phyloP scores from a whole-genome alignment of 805 yeast genomes.

The Candida coquimbonensis region DNA sequence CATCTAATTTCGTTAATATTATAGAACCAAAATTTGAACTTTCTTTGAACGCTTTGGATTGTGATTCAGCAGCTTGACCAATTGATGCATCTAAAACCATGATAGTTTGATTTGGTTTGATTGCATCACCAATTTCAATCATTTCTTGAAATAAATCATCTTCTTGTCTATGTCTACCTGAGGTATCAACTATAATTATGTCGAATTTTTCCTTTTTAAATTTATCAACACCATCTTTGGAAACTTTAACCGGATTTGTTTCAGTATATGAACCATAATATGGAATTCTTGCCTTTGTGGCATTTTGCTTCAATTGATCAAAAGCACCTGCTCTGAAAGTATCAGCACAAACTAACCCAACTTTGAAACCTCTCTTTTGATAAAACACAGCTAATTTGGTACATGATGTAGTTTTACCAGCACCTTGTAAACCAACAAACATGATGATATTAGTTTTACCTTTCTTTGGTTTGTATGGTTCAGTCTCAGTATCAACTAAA shows the following conservation, averaged over 20 bases:
- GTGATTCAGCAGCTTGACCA: slow-evolving; percentile 97
- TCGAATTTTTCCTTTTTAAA: slow-evolving; percentile 90
- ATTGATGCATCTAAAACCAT: slow-evolving; percentile 97
- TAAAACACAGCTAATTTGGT: slow-evolving; percentile 94
- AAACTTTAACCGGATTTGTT: slow-evolving; percentile 90
- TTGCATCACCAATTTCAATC: slow-evolving; percentile 86
- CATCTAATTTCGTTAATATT: slow-evolving; percentile 93
- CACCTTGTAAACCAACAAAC: slow-evolving; percentile 98
- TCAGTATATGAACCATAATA: slow-evolving; percentile 93
- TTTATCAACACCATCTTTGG: slow-evolving; percentile 84
- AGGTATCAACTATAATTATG: slow-evolving; percentile 91
- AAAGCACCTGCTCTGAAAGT: slow-evolving; percentile 99
- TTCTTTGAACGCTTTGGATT: slow-evolving; percentile 90
- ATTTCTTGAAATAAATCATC: slow-evolving; percentile 85
- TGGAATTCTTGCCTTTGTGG: slow-evolving; percentile 90
- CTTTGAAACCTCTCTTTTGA: slow-evolving; percentile 87
- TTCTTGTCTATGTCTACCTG: slow-evolving; percentile 97
- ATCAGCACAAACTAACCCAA: slow-evolving; percentile 97
- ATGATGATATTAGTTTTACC: slow-evolving; percentile 74
- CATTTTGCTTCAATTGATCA: slow-evolving; percentile 96
- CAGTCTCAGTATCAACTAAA: slow-evolving; percentile 63
- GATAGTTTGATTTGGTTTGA: slow-evolving; percentile 90
- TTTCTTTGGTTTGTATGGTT: slow-evolving; percentile 79
- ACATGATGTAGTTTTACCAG: slow-evolving; percentile 97
- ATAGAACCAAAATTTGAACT: slow-evolving; percentile 92